Percentiles rank a stretch among this genome's conserved stretches.
phyloP scores from a whole-genome alignment of 345 rosid species.

The Mangifera indica region DNA sequence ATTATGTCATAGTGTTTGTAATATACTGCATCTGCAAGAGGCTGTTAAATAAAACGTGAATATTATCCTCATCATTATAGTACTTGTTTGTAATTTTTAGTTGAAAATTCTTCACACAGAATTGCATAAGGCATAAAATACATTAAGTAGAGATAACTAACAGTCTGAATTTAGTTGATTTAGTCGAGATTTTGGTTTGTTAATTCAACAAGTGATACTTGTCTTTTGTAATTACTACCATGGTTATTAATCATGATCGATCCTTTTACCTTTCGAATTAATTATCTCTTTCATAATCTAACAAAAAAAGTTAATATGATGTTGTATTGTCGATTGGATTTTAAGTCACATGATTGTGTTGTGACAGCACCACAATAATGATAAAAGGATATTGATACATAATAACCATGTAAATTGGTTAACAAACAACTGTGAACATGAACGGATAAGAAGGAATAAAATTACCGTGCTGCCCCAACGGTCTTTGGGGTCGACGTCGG shows the following conservation, averaged over 20 bases:
- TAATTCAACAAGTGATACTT: too few relatives aligned
- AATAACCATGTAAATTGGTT: not conserved
- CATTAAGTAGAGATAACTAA: not conserved
- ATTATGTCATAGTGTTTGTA: constrained; percentile 72
- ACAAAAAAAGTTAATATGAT: too few relatives aligned
- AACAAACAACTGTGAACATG: not conserved
- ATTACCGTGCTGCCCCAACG: constrained; percentile 73
- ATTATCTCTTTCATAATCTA: too few relatives aligned
- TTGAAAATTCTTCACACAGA: not conserved
- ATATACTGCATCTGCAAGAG: constrained; percentile 80
- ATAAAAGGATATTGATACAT: not conserved
- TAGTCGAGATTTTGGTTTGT: too few relatives aligned
- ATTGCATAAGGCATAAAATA: not conserved
- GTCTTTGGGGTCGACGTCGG: constrained; percentile 43
- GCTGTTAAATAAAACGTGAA: constrained; percentile 47
- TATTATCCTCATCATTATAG: constrained; percentile 15
- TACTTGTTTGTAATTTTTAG: not conserved
- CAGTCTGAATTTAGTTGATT: not conserved
- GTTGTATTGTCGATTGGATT: too few relatives aligned
- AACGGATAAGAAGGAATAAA: not conserved
- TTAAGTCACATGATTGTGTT: too few relatives aligned
- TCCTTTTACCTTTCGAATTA: too few relatives aligned
- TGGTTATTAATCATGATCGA: too few relatives aligned
- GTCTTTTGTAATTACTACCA: too few relatives aligned
- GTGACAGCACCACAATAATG: too few relatives aligned